Conservation (phyloP, 2,329 filamentous ascomycete genomes). For the Microdochium trichocladiopsis region DNA sequence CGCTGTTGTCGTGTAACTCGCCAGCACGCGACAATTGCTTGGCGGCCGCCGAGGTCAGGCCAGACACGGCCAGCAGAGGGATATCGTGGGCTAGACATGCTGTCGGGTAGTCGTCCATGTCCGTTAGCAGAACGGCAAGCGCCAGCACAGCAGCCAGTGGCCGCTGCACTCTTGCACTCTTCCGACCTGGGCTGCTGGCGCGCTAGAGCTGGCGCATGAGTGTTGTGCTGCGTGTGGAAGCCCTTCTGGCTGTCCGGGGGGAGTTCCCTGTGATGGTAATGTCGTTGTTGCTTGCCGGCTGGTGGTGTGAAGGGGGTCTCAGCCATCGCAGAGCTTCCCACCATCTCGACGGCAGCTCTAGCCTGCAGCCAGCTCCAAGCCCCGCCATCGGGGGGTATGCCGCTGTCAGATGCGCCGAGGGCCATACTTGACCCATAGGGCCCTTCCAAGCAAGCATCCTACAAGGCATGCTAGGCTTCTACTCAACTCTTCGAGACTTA, state of each 20-base stretch:
- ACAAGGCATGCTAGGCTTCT: too few species aligned
- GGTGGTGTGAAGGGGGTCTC: not conserved
- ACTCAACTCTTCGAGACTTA: too few species aligned
- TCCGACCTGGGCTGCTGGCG: not conserved
- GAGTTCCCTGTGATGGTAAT: not conserved
- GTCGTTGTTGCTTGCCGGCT: not conserved
- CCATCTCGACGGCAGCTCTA: too few species aligned
- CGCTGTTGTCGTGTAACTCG: conserved; percentile 28
- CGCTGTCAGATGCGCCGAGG: too few species aligned
- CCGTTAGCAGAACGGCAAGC: conserved; percentile 1
- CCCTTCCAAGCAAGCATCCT: too few species aligned
- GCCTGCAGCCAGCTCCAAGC: too few species aligned
- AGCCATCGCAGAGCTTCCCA: too few species aligned
- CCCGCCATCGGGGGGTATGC: too few species aligned
- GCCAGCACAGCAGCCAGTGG: not conserved
- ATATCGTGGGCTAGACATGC: conserved; percentile 83
- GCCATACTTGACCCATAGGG: too few species aligned
- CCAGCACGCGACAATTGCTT: conserved; percentile 20
- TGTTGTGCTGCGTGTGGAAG: not conserved
- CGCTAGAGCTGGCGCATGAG: not conserved
- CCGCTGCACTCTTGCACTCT: not conserved
- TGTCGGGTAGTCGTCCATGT: conserved; percentile 72
- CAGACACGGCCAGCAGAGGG: conserved; percentile 76
- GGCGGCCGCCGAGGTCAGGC: conserved; percentile 53
- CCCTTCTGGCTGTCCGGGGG: not conserved